Base-by-base conservation (phyloP, 1,284 basidiomycete species). In the Malassezia japonica region DNA sequence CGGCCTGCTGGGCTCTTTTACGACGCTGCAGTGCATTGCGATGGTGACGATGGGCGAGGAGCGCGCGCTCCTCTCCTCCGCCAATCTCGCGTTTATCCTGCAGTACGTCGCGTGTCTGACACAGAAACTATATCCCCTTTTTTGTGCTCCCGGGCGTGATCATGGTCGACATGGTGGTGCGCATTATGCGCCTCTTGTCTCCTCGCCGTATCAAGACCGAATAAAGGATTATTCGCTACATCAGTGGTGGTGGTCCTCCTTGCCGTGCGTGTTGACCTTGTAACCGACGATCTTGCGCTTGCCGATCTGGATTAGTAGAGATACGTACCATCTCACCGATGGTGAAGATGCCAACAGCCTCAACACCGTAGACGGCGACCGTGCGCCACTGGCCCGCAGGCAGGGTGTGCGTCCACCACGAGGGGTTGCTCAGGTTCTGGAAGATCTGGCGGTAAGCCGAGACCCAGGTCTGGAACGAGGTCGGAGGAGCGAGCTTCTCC, bases 401-500 rank as follows among this genome's bases (percentile, higher is more conserved):
- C 24, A 83, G 72, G 18, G 85, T 74, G 57, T 82, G 77, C 34
- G 81, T 79, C 83, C 85, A 87, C 75, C 82, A 90, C 23, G 77
- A 76, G 1, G 78, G 75, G 74, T 81, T 83, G 51, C 76, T 77
- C 16, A 83, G 83, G 49, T 81, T 81, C 35, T 79, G 68, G 79
- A 81, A 88, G 59, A 95, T 77, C 35, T 82, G 79, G 52, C 80
- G 76, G 75, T 91, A 94, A 21, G 83, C 84, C 50, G 78, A 77
- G 38, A 79, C 77, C 74, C 88, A 76, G 48, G 82, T 76, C 32
- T 78, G 74, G 46, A 86, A 54, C 23, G 82, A 82, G 13, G 79
- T 79, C 20, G 91, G 92, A 15, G 87, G 87, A 42, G 84, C 81
- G 47, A 96, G 80, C 55, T 82, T 81, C 77, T 96, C 92, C 40